Evolutionary conservation across 768 basidiomycete genomes (phyloP), one percentile per base, ranked within the genome.

Genomic region (Rhizopogon rudus): DNA sequence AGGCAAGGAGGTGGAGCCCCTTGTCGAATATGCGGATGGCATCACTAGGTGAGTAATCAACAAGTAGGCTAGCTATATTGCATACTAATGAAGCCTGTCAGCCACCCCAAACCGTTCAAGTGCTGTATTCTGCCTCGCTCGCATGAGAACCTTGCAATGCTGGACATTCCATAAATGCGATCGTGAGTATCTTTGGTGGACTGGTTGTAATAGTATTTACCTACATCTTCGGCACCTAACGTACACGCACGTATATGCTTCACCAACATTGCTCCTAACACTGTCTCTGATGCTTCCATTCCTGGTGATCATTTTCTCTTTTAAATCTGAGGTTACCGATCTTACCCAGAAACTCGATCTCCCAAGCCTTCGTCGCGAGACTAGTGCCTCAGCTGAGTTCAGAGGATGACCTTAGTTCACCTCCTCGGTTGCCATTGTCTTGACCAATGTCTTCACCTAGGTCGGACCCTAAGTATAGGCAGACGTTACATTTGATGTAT

Each of bases 11-110:
- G 25, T 25, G 25, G 25, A 25, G 25, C 25, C 25, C 25, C 25
- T 25, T 25, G 25, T 25, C 9, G 60, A 67, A 1, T 76, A 71
- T 63, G 68, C 63, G 12, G 65, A 63, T 37, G 69, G 70, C 7
- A 60, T 63, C 16, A 57, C 69, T 12, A 66, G 60, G 71, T 73
- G 31, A 33, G 31, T 42, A 25, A 67, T 51, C 25, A 13, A 41
- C 45, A 9, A 37, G 9, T 13, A 13, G 13, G 20, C 6, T 7
- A 40, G 8, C 3, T 33, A 9, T 33, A 33, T 33, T 33, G 8
- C 31, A 8, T 33, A 9, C 31, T 7, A 10, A 33, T 33, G 31
- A 8, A 8, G 31, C 8, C 9, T 33, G 14, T 45, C 52, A 56
- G 55, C n/a, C 55, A 56, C 43, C 31, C 48, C 12, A 40, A 53